Base-by-base conservation (phyloP, 2,329 filamentous ascomycete genomes). In the Colletotrichum camelliae region DNA sequence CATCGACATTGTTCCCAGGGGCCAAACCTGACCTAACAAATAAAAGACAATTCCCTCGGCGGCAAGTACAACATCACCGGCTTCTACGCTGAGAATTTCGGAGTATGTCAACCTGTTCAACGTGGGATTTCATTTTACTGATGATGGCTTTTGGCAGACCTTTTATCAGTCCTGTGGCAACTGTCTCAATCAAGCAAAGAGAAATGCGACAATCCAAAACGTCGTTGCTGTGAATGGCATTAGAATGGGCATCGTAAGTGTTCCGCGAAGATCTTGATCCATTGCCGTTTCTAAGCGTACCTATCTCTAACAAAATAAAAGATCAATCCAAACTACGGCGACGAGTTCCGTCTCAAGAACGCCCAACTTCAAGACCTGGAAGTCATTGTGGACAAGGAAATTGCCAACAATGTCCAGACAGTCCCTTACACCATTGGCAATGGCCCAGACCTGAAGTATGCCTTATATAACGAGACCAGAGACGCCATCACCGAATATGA, bases 61-160 rank as follows among this genome's bases (percentile, higher is more conserved):
- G 81, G 81, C 43, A 82, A 82, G 76, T 82, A 82, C 65, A 82
- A 82, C 64, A 82, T 82, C 65, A 82, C 81, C 0, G 81, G 80
- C 67, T 83, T 82, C 29, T 82, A 81, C 60, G 81, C 81, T 2
- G 76, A 82, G 43, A 73, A 75, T 3, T 82, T 82, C 12, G 81
- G 81, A 35, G 71, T 70, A 57, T 24, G 52, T 57, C n/a, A 15
- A 15, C 1, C 24, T 24, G 21, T 24, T 24, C 24, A 24, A 4
- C 24, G 24, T 24, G 24, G 24, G 24, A 24, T 4, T 24, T 3
- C 24, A 24, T 24, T 24, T 18, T n/a, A 18, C 43, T 39, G 21
- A 57, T 37, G 24, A 18, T 58, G n/a, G 2, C 27, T 8, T 1
- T 52, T 21, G 43, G 12, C 3, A 74, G 16, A 82, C 80, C 1